These are phyloP conservation scores for Acanthamoeba healyi DNA, from an alignment of 208 protist species.

Conservation along the genomic window DNA sequence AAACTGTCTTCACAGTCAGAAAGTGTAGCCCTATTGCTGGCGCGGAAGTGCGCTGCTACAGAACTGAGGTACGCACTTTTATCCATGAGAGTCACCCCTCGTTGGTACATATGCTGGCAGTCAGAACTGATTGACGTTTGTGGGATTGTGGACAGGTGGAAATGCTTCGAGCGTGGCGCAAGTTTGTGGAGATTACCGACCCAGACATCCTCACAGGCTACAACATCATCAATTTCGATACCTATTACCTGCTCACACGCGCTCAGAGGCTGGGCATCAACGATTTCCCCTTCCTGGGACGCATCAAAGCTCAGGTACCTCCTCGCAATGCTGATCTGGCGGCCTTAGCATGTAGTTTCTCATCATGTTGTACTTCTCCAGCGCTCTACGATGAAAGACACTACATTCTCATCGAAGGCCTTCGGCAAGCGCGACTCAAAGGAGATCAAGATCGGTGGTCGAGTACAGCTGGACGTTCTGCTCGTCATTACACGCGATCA, in stretches of 20 bases:
- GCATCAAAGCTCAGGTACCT: no score
- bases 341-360: no score
- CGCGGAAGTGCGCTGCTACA: conserved; percentile 91
- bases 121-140: no score
- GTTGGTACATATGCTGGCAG: no score
- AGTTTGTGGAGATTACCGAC: conserved; percentile 92
- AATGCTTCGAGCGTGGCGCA: conserved; percentile 87
- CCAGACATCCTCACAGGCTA: conserved; percentile 96
- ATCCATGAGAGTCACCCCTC: no score
- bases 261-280: conserved; percentile 91
- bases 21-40: conserved; percentile 97
- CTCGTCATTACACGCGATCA: conserved; percentile 96
- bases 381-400: conserved; percentile 92
- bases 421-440: conserved; percentile 98
- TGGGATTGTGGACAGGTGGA: conserved; percentile 82
- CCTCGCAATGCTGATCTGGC: no score
- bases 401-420: conserved; percentile 97
- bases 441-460: conserved; percentile 97
- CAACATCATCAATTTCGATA: conserved; percentile 99
- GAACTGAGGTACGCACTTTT: conserved; percentile 75
- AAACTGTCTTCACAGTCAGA: conserved; percentile 95
- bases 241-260: conserved; percentile 98
- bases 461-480: conserved; percentile 96
- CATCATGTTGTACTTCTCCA: no score
- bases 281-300: conserved; percentile 71